Evolutionary conservation across 345 rosid species (phyloP), one percentile per base, ranked within the genome.

Genomic region (Eucalyptus globulus): DNA sequence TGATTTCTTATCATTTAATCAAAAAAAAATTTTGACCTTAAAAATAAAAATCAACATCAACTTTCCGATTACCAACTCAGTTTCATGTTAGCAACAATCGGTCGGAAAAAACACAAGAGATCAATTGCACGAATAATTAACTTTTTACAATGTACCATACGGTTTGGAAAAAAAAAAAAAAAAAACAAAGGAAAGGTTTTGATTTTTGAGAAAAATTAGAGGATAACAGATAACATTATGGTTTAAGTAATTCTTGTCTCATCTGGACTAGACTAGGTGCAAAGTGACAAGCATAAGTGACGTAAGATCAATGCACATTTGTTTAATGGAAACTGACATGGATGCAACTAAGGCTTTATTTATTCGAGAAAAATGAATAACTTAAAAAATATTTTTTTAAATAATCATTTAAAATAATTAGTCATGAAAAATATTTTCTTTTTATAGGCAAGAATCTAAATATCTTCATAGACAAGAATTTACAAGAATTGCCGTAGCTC

Each of bases 341-440:
- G 27, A 56, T 1, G 3, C 6, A 56, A 56, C 5, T 24, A 9
- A 56, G 12, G 27, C 6, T 56, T 56, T 21, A 22, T 22, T 56
- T 56, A 24, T 56, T 24, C 0, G 3, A 3, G 29, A 56, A 56
- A 56, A 24, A 9, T 56, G 6, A 56, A 56, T 56, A 13, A 56
- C 0, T 22, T 56, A 4, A 10, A 56, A 51, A 21, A 9, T 22
- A 3, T 4, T 54, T 9, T 54, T 54, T 0, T 21, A 1, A 22
- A 54, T 54, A 54, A 8, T 21, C 4, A 3, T 51, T 54, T 54
- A 54, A 21, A 54, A 54, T 54, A 56, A 21, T 56, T 56, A 22
- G 27, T 56, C 27, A 22, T 22, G 26, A 56, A 56, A 54, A 9
- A 56, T 4, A 9, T 1, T 24, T 22, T 24, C 67, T 26, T 27